These are phyloP conservation scores for Quercus dentata DNA, from an alignment of 306 rosid genomes.

Conservation along the genomic window DNA sequence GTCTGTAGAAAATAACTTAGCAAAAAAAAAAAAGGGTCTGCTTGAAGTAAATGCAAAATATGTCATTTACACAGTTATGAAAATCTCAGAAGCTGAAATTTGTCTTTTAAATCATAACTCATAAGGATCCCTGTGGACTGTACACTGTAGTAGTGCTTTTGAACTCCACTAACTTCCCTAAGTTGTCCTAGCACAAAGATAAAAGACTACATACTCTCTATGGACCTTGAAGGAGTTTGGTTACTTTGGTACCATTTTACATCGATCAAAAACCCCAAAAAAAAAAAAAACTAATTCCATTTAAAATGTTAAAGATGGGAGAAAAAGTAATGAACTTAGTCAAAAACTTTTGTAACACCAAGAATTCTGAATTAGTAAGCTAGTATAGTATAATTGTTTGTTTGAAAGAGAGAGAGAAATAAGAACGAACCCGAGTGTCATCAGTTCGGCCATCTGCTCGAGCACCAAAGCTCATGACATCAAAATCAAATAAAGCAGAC, in stretches of 20 bases:
- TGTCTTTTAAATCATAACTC: background rate
- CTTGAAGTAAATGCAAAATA: background rate
- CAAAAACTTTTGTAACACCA: background rate
- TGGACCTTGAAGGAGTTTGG: background rate
- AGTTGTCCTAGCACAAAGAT: background rate
- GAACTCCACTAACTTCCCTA: background rate
- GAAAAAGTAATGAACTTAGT: background rate
- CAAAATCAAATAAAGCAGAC: slow-evolving; percentile 9
- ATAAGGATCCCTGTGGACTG: background rate
- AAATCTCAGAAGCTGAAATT: background rate
- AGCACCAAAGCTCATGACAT: slow-evolving; percentile 48
- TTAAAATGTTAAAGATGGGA: background rate
- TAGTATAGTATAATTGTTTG: background rate
- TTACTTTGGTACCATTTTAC: background rate
- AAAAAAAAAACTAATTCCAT: background rate
- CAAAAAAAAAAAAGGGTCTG: background rate
- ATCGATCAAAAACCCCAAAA: background rate
- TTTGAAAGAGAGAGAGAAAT: background rate
- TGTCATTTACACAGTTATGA: background rate
- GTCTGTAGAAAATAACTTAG: background rate
- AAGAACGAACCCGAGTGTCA: slow-evolving; percentile 31
- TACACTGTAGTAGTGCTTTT: background rate
- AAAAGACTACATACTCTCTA: background rate
- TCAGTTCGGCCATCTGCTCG: slow-evolving; percentile 41
- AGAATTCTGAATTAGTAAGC: background rate